Conservation (phyloP, 2,329 filamentous ascomycete genomes). For the Tolypocladium nubicola region DNA sequence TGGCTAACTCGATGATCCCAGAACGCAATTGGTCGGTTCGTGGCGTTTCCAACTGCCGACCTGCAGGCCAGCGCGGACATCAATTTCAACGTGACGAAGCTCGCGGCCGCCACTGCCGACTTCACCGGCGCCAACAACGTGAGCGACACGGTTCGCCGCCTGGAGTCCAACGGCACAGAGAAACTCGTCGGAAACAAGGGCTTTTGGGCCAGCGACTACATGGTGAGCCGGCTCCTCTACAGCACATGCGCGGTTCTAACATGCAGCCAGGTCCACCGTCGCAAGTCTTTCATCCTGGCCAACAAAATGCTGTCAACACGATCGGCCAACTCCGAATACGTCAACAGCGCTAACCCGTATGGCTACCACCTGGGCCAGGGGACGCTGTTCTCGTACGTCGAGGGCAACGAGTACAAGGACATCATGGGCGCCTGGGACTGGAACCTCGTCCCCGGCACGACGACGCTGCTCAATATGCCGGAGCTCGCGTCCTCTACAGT, state of each 20-base stretch:
- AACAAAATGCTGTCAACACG: constrained; percentile 12
- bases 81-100: constrained; percentile 13
- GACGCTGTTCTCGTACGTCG: constrained; percentile 11
- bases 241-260: too few species aligned
- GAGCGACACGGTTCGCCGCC: constrained; percentile 5
- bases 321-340: constrained; percentile 9
- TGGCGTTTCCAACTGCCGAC: constrained; percentile 10
- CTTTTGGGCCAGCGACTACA: constrained; percentile 14
- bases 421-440: constrained; percentile 13
- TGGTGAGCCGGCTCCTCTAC: constrained; percentile 4
- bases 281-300: constrained; percentile 5
- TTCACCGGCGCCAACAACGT: constrained; percentile 8
- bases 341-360: constrained; percentile 12
- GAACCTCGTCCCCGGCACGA: constrained; percentile 13
- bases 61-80: constrained; percentile 12
- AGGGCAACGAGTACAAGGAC: constrained; percentile 13
- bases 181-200: constrained; percentile 11
- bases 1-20: neutral
- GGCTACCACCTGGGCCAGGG: constrained; percentile 13
- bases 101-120: constrained; percentile 8
- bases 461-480: constrained; percentile 8
- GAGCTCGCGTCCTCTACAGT: constrained; percentile 1
- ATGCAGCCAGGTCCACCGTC: constrained; percentile 7
- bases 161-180: constrained; percentile 11
- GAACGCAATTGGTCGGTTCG: constrained; percentile 12